Conservation (phyloP, 805 yeast species). For the Metschnikowia hibisci region DNA sequence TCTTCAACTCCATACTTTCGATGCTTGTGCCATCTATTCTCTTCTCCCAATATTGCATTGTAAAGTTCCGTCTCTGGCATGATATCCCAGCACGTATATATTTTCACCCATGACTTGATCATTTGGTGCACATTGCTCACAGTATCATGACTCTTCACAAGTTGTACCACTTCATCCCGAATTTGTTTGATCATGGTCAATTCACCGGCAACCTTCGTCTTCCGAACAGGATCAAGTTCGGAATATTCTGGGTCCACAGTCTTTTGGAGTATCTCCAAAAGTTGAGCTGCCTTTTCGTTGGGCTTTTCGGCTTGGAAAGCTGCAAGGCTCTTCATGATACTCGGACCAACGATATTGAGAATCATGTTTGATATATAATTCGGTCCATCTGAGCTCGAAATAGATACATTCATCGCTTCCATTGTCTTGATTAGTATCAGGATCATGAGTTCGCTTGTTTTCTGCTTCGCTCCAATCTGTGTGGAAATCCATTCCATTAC, state of each 20-base stretch:
- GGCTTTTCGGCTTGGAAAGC: neutral
- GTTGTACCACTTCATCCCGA: slow-evolving; percentile 6
- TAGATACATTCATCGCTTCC: slow-evolving; percentile 11
- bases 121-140: neutral
- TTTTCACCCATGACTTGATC: slow-evolving; percentile 9
- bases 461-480: slow-evolving; percentile 15
- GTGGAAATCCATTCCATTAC: slow-evolving; percentile 30
- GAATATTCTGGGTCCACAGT: slow-evolving; percentile 11
- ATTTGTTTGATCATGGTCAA: slow-evolving; percentile 1
- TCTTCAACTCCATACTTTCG: slow-evolving; percentile 6
- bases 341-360: slow-evolving; percentile 14
- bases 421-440: slow-evolving; percentile 14
- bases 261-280: slow-evolving; percentile 5
- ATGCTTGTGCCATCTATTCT: slow-evolving; percentile 4
- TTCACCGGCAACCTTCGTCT: neutral
- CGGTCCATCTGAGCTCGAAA: slow-evolving; percentile 8
- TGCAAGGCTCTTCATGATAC: slow-evolving; percentile 6
- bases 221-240: neutral
- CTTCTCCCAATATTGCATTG: slow-evolving; percentile 6
- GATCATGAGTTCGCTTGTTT: slow-evolving; percentile 11
- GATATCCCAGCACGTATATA: slow-evolving; percentile 3
- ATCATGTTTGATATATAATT: slow-evolving; percentile 13
- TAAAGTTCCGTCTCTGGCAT: slow-evolving; percentile 2
- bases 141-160: neutral
- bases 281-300: slow-evolving; percentile 6